Evolutionary conservation across 306 rosid species (phyloP), one percentile per base, ranked within the genome.

Genomic region (Medicago arabica): DNA sequence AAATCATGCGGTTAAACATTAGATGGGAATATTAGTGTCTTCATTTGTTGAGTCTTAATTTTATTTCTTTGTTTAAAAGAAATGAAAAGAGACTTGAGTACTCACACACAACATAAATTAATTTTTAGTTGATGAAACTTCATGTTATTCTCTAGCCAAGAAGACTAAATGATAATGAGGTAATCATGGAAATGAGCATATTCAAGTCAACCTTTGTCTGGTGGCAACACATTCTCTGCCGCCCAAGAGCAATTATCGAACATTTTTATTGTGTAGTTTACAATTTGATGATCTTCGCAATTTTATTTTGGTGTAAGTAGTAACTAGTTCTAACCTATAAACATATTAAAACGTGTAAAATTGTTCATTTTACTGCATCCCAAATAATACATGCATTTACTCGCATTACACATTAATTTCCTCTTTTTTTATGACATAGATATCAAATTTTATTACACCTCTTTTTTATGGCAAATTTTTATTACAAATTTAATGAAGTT

Each of bases 161-260:
- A 39, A 70, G 66, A 76, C 15, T 41, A 38, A 68, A 50, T 47
- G 17, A 40, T 51, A 40, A 15, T 38, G 61, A 58, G 65, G 58
- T 60, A 67, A 46, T 50, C 62, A 53, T 67, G 8, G 12, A 61
- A 31, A 61, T 21, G 39, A 38, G 75, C 31, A 76, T 54, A 77
- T 82, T 44, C 68, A 73, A 77, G 67, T 82, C 85, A 76, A 71
- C 79, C 23, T 66, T 25, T 72, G 40, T 59, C 60, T 77, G 4
- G n/a, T 82, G 80, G 74, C 62, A 79, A 78, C 77, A 78, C 83
- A 67, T 82, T 67, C 71, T 77, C 21, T 63, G 74, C 81, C 31
- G 28, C 16, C 68, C 50, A 53, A 51, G 21, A 75, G 36, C 72
- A 75, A 68, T 75, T 50, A 60, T 60, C 64, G 28, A 67, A 36